Evolutionary conservation across 1,139 yeast genomes (phyloP).

Genomic region (Debaryomycetaceae sp.): DNA sequence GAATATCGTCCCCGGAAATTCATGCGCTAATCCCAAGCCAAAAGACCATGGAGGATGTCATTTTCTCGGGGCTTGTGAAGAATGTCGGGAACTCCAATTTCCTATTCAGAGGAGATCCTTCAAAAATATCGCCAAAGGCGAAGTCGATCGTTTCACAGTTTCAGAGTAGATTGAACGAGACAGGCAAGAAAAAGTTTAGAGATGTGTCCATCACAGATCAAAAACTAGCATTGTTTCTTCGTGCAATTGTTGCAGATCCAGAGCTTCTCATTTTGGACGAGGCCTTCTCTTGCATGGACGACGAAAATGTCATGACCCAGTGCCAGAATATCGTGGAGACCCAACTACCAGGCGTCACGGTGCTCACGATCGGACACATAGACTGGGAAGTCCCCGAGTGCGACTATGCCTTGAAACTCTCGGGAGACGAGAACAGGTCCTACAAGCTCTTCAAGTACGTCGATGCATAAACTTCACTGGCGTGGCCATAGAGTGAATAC

Average conservation of each 20-base stretch:
- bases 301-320: slow-evolving; percentile 48
- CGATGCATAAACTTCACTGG: neutral
- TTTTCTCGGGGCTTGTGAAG: slow-evolving; percentile 66
- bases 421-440: slow-evolving; percentile 29
- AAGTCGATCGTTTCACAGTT: slow-evolving; percentile 20
- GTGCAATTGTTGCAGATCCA: slow-evolving; percentile 78
- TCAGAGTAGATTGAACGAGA: slow-evolving; percentile 22
- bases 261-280: slow-evolving; percentile 80
- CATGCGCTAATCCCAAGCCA: slow-evolving; percentile 74
- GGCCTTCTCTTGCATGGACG: slow-evolving; percentile 90
- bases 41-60: slow-evolving; percentile 52
- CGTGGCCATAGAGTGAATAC: neutral
- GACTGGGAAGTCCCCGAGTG: slow-evolving; percentile 41
- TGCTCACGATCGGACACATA: slow-evolving; percentile 77
- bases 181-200: slow-evolving; percentile 39
- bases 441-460: slow-evolving; percentile 14
- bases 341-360: slow-evolving; percentile 58
- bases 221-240: slow-evolving; percentile 68
- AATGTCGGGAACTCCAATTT: slow-evolving; percentile 58
- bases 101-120: slow-evolving; percentile 18
- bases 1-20: slow-evolving; percentile 87
- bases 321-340: slow-evolving; percentile 63
- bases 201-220: slow-evolving; percentile 70
- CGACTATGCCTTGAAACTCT: slow-evolving; percentile 31
- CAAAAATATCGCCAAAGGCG: slow-evolving; percentile 11